Evolutionary conservation across 495 filamentous ascomycete genomes (phyloP), one percentile per base, ranked within the genome.

Genomic region (Penicillium chermesinum): DNA sequence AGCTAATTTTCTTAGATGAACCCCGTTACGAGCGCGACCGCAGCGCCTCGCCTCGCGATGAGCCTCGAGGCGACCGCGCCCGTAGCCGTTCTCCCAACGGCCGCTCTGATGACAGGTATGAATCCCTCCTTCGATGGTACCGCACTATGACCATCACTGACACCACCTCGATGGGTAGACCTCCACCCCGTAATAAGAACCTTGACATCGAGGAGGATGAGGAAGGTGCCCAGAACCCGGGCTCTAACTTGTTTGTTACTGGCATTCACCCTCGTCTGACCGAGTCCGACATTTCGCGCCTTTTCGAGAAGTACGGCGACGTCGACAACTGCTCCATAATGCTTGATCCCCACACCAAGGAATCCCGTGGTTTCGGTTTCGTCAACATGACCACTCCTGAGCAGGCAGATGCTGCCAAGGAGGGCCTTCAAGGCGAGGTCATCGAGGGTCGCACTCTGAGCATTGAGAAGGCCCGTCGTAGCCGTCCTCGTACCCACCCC

Each of bases 251-350:
- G 48, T 98, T 98, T 66, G 93, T 98, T 48, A 98, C 94, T 58
- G 93, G 93, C 57, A 98, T 98, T 58, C 89, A 96, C 66, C 93
- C 93, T 34, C 88, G 89, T 68, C 82, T 98, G 52, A 85, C 84
- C 38, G 93, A 98, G 69, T 76, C 82, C 10, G 93, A 96, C 54
- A 88, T 98, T 44, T 85, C 88, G 35, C 88, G 88, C 68, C 84
- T 99, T 35, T 99, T 97, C 59, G 89, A 95, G 72, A 99, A 97
- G 72, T 97, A 96, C 57, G 93, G 93, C 56, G 87, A 91, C 65
- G 93, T 99, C 27, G 91, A 96, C 72, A 96, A 94, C 73, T 96
- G 91, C 75, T 93, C 96, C 57, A 99, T 99, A 77, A 97, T 99
- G 94, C 78, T 90, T 59, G 94, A 97, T 65, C 93, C 93, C 46